These are phyloP conservation scores for Pleurostoma richardsiae DNA, from an alignment of 2,329 filamentous ascomycete genomes.

Conservation along the genomic window DNA sequence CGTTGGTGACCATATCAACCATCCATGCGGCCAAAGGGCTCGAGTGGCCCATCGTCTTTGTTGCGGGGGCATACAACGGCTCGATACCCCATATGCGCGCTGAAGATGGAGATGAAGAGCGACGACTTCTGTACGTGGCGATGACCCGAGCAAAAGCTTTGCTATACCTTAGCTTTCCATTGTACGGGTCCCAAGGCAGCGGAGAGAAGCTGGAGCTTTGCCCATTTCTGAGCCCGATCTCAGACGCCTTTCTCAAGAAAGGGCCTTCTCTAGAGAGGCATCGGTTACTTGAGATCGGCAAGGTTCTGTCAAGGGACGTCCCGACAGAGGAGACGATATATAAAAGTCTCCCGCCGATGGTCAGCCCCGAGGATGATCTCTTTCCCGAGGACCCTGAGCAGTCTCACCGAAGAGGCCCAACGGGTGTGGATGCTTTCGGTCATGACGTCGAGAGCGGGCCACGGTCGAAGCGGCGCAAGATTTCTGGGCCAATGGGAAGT, in stretches of 20 bases:
- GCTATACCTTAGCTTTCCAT: slow-evolving; percentile 78
- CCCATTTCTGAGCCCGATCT: slow-evolving; percentile 61
- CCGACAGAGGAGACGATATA: slow-evolving; percentile 53
- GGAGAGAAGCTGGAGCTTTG: slow-evolving; percentile 62
- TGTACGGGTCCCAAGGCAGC: slow-evolving; percentile 56
- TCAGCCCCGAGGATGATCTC: slow-evolving; percentile 58
- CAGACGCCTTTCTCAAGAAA: slow-evolving; percentile 45
- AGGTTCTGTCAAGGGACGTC: slow-evolving; percentile 61
- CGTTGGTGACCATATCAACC: slow-evolving; percentile 83
- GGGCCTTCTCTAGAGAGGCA: slow-evolving; percentile 66
- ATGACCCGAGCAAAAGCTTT: slow-evolving; percentile 91
- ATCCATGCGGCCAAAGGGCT: slow-evolving; percentile 95
- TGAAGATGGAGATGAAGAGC: slow-evolving; percentile 83
- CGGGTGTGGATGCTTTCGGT: too few relatives aligned
- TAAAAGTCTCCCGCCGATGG: slow-evolving; percentile 45
- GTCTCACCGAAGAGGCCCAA: not conserved
- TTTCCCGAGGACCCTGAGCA: slow-evolving; percentile 60
- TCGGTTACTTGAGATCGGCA: slow-evolving; percentile 61
- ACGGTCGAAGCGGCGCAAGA: slow-evolving; percentile 18
- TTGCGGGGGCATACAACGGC: slow-evolving; percentile 84
- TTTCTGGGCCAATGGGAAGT: slow-evolving; percentile 19
- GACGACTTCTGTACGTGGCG: slow-evolving; percentile 85
- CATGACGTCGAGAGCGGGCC: not conserved
- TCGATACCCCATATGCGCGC: slow-evolving; percentile 85
- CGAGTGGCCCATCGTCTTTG: slow-evolving; percentile 94